Conservation (phyloP, 805 yeast species). For the Candida bentonensis region DNA sequence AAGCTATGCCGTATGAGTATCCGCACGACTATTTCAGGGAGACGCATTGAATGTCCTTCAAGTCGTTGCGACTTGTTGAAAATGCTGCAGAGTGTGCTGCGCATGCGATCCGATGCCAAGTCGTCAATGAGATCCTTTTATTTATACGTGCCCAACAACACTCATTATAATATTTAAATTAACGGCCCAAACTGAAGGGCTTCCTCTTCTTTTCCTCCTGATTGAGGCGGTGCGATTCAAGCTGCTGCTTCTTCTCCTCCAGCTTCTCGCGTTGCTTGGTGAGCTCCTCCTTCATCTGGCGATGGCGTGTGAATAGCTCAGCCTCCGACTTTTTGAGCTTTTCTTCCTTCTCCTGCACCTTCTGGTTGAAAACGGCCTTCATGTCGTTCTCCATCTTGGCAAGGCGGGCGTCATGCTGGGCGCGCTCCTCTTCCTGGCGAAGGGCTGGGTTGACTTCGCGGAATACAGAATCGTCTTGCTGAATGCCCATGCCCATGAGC, state of each 20-base stretch:
- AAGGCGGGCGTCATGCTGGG: conserved; percentile 83
- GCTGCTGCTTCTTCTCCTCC: conserved; percentile 77
- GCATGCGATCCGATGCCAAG: too few relatives aligned
- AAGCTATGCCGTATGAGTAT: too few relatives aligned
- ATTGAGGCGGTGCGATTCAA: conserved; percentile 24
- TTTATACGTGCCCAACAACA: too few relatives aligned
- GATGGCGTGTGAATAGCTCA: conserved; percentile 87
- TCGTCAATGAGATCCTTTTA: too few relatives aligned
- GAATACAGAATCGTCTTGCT: conserved; percentile 88
- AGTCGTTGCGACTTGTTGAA: too few relatives aligned
- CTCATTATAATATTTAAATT: neutral
- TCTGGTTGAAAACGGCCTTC: conserved; percentile 92
- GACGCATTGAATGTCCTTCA: too few relatives aligned
- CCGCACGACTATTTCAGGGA: too few relatives aligned
- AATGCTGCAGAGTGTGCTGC: too few relatives aligned
- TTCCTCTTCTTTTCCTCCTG: conserved; percentile 19
- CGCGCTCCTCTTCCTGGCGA: conserved; percentile 87
- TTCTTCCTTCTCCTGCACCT: conserved; percentile 93
- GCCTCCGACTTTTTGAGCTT: conserved; percentile 94
- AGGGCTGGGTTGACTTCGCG: conserved; percentile 85
- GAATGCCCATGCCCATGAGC: conserved; percentile 67
- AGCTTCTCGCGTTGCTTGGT: conserved; percentile 75
- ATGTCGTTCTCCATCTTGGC: conserved; percentile 91
- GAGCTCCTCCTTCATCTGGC: conserved; percentile 92
- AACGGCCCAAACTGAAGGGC: conserved; percentile 10